A percentile compares a stretch with the other conserved stretches of the same genome.
Conservation (phyloP, 2,329 filamentous ascomycete genomes). For the Aspergillus chevalieri region DNA sequence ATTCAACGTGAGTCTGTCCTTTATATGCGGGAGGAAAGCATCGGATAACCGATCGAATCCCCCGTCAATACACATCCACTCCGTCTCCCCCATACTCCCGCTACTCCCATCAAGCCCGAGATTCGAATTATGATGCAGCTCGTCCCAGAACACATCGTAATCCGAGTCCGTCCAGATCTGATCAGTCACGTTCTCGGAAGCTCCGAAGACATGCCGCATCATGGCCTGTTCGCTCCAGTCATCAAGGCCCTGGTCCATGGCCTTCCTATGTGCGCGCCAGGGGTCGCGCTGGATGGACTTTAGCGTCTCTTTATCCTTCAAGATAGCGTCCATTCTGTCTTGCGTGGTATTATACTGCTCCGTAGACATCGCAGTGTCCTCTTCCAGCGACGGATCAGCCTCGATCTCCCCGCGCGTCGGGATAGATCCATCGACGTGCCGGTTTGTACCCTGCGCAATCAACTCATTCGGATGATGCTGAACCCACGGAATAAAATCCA, state of each 20-base stretch:
- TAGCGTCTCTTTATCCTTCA: slow-evolving; percentile 12
- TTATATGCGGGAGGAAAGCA: slow-evolving; percentile 30
- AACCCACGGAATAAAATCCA: slow-evolving; percentile 24
- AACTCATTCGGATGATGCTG: slow-evolving; percentile 24
- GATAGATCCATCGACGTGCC: slow-evolving; percentile 18
- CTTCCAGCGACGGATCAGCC: slow-evolving; percentile 8
- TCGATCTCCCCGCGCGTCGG: slow-evolving; percentile 19
- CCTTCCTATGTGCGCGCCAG: slow-evolving; percentile 15
- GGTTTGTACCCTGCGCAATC: slow-evolving; percentile 12
- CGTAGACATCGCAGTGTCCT: slow-evolving; percentile 9
- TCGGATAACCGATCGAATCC: slow-evolving; percentile 31
- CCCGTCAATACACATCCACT: slow-evolving; percentile 26
- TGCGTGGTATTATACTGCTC: slow-evolving; percentile 9
- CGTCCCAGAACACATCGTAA: slow-evolving; percentile 31
- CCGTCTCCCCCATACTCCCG: slow-evolving; percentile 17
- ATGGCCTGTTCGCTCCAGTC: slow-evolving; percentile 22
- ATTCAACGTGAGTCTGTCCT: slow-evolving; percentile 16
- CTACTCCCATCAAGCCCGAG: slow-evolving; percentile 24
- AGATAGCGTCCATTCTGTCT: slow-evolving; percentile 12
- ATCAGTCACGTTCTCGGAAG: slow-evolving; percentile 35
- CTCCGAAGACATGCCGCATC: slow-evolving; percentile 28
- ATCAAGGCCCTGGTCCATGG: slow-evolving; percentile 19
- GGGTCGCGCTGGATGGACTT: slow-evolving; percentile 16
- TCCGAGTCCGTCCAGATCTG: slow-evolving; percentile 26
- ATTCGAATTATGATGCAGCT: slow-evolving; percentile 30